phyloP scores from a whole-genome alignment of 2,329 filamentous ascomycete species.

The Pseudomassariella vexata region DNA sequence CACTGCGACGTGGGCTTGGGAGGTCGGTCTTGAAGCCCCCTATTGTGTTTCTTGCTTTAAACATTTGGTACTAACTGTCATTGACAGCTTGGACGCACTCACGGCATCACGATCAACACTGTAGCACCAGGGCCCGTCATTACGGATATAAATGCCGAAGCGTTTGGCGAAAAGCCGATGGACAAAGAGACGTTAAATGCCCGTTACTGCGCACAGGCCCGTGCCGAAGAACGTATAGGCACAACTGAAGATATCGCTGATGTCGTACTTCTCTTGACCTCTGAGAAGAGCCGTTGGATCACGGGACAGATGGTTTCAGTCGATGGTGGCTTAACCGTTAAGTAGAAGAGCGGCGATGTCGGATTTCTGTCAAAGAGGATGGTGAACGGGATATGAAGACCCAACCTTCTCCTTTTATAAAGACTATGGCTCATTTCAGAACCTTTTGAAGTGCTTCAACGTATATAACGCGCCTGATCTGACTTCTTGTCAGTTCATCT shows the following conservation, averaged over 20 bases:
- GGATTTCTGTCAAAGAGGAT: neutral
- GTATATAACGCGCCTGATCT: too few relatives aligned
- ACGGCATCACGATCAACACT: slow-evolving; percentile 27
- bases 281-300: slow-evolving; percentile 27
- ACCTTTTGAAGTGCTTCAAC: too few relatives aligned
- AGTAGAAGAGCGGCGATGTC: neutral
- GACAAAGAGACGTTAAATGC: too few relatives aligned
- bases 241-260: slow-evolving; percentile 24
- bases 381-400: too few relatives aligned
- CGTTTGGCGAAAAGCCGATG: slow-evolving; percentile 1
- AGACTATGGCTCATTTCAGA: too few relatives aligned
- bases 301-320: slow-evolving; percentile 26
- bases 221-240: slow-evolving; percentile 19
- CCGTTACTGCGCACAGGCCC: slow-evolving; percentile 14
- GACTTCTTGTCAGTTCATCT: too few relatives aligned
- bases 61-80: neutral
- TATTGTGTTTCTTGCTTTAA: neutral
- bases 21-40: slow-evolving; percentile 17
- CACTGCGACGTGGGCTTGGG: slow-evolving; percentile 25
- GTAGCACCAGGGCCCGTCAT: slow-evolving; percentile 23
- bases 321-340: slow-evolving; percentile 23
- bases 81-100: slow-evolving; percentile 17
- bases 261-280: slow-evolving; percentile 21
- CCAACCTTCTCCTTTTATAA: too few relatives aligned
- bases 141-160: slow-evolving; percentile 14